Base-by-base conservation (phyloP, 768 basidiomycete species). In the Collybia sordida region DNA sequence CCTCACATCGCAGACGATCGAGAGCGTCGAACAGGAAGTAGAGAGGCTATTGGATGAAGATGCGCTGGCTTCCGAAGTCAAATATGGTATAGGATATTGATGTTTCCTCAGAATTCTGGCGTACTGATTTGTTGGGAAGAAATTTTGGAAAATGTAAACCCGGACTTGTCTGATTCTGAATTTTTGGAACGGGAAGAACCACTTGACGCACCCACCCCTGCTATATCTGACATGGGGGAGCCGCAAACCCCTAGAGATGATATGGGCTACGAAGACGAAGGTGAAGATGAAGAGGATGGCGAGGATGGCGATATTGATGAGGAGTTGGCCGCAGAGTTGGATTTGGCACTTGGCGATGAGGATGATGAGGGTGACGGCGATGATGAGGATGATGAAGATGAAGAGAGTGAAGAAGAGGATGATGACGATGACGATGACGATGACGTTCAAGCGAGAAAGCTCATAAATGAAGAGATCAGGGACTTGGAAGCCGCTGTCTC, bases 11-110 rank as follows among this genome's bases (percentile, higher is more conserved):
- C 55, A 93, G 91, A 92, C 91, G 3, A 97, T 97, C 56, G 93
- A 97, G 71, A 93, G 87, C 31, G 93, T 95, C 5, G 93, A 97
- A 66, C 83, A 92, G 66, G 92, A 93, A 61, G 93, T 97, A 7
- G 94, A 96, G 64, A 75, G 92, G 47, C 67, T 97, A 17, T 69
- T 96, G 17, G 87, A 88, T 50, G 85, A 88, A 57, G 93, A 96
- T 65, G 78, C 85, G 1, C 62, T 83, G 35, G 90, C 93, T 2
- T 64, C 77, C 0, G 81, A 90, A 51, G 86, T 91, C 47, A 83
- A 86, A 72, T 93, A 85, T 55, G 89, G 92, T 86, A 61, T 35
- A 77, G 12, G 25, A 6, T 31, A 15, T 41, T 36, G n/a, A n/a
- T n/a, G 18, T 27, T 17, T 8, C 12, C 24, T 34, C 25, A 8